Base-by-base conservation (phyloP, 1,284 basidiomycete species). In the Moniliophthora roreri region DNA sequence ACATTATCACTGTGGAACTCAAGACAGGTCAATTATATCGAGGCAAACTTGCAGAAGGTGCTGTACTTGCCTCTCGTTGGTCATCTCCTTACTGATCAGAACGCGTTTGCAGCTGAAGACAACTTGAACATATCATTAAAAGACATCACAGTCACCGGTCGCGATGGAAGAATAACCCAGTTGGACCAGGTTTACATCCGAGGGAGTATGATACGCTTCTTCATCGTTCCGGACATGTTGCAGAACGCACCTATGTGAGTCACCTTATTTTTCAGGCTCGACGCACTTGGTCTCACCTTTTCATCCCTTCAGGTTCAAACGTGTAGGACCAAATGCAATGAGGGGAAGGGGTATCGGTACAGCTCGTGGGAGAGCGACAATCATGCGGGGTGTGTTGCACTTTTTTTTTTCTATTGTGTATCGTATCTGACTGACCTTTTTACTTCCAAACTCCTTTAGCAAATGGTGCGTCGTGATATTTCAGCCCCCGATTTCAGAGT, bases 171-270 rank as follows among this genome's bases (percentile, higher is more conserved):
- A 66, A 94, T 99, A 40, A 96, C 95, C n/a, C 97, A 99, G 71
- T 81, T 99, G 52, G 96, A 99, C 77, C 96, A 98, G 73, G 95
- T 98, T 39, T 99, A 99, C 74, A 99, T 99, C 64, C 83, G 97
- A 62, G 97, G 97, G 60, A 95, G 92, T 71, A 98, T 98, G 93
- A 78, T 96, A 66, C 84, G 95, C 63, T 98, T 98, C 80, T 96
- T 98, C 78, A 98, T 99, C 69, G 97, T 99, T 23, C 97, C 97
- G 47, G 97, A 99, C 72, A 98, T 99, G 90, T 80, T 99, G 62
- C 93, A 98, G 68, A 98, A 99, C 70, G 97, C 97, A 23, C 97
- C 97, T 18, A 99, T 99, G 97, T 96, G 68, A 72, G 91, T 79
- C 18, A 2, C 50, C 52, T 49, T 36, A 53, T 35, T 55, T 55